phyloP scores from a whole-genome alignment of 805 yeast species.

The Sungouiella thailandica region DNA sequence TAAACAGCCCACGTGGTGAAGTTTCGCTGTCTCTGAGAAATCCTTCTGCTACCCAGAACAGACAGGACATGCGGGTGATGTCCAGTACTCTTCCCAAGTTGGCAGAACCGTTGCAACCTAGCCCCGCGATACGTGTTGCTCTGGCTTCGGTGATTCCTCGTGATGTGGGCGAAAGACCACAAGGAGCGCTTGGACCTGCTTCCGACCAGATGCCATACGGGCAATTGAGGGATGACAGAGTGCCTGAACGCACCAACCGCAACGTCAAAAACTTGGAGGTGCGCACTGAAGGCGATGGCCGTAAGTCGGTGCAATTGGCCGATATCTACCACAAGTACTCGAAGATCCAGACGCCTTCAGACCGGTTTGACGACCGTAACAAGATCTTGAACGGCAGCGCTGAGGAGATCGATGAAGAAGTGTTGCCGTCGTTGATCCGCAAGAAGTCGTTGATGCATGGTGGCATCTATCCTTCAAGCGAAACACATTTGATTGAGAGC shows the following conservation, averaged over 20 bases:
- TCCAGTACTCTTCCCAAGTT: constrained; percentile 2
- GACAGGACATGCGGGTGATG: not conserved
- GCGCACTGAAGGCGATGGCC: constrained; percentile 10
- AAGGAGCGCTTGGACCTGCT: not conserved
- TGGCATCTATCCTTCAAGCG: constrained; percentile 32
- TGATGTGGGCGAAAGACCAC: too few species aligned
- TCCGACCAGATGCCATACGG: not conserved
- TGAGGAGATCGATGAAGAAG: constrained; percentile 31
- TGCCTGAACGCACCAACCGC: constrained; percentile 6
- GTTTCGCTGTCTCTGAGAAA: constrained; percentile 1
- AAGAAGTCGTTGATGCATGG: constrained; percentile 24
- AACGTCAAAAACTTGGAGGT: constrained; percentile 27
- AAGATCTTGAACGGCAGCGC: constrained; percentile 32
- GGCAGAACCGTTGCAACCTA: not conserved
- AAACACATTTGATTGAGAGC: constrained; percentile 26
- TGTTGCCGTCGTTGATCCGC: constrained; percentile 27
- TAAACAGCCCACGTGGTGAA: constrained; percentile 33
- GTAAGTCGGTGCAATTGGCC: constrained; percentile 34
- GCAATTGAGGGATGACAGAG: not conserved
- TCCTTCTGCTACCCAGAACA: constrained; percentile 1
- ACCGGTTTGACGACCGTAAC: constrained; percentile 34
- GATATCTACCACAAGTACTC: constrained; percentile 42
- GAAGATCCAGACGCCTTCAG: constrained; percentile 36
- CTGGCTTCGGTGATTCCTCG: not conserved
- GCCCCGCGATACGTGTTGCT: not conserved